Percentiles rank a stretch among this genome's conserved stretches.
phyloP scores from a whole-genome alignment of 2,329 filamentous ascomycete genomes.

The Ilyonectria sp. region DNA sequence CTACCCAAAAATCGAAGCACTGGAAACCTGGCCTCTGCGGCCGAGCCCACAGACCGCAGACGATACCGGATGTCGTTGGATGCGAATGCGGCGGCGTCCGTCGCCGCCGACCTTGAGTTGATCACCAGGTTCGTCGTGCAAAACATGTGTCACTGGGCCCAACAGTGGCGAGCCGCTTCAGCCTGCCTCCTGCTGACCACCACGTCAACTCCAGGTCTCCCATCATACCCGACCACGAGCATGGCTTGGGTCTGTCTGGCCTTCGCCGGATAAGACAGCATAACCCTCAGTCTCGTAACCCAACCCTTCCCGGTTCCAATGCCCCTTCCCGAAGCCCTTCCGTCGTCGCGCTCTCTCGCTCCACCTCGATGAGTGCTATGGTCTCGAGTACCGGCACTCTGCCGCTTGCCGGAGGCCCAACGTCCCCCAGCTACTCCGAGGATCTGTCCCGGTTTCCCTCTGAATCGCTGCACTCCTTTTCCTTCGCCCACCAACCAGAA shows the following conservation, averaged over 20 bases:
- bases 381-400: constrained; percentile 70
- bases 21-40: constrained; percentile 69
- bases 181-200: constrained; percentile 47
- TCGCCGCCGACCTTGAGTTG: constrained; percentile 75
- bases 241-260: constrained; percentile 87
- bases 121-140: constrained; percentile 75
- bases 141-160: constrained; percentile 39
- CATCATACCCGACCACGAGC: constrained; percentile 88
- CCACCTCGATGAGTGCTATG: constrained; percentile 80
- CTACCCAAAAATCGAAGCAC: constrained; percentile 77
- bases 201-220: constrained; percentile 74
- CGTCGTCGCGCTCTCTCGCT: constrained; percentile 71
- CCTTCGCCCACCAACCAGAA: constrained; percentile 95
- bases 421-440: constrained; percentile 85
- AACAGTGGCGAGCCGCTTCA: constrained; percentile 34
- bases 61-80: constrained; percentile 85
- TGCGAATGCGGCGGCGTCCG: constrained; percentile 74
- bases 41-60: constrained; percentile 69
- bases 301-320: constrained; percentile 75
- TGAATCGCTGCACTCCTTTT: constrained; percentile 98
- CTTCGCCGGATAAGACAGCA: constrained; percentile 95
- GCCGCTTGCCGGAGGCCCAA: constrained; percentile 72
- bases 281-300: constrained; percentile 73
- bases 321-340: constrained; percentile 75
- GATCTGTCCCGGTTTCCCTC: constrained; percentile 94